Percentiles rank a stretch among this genome's conserved stretches.
Conservation (phyloP, 2,329 filamentous ascomycete genomes). For the Aspergillus udagawae region DNA sequence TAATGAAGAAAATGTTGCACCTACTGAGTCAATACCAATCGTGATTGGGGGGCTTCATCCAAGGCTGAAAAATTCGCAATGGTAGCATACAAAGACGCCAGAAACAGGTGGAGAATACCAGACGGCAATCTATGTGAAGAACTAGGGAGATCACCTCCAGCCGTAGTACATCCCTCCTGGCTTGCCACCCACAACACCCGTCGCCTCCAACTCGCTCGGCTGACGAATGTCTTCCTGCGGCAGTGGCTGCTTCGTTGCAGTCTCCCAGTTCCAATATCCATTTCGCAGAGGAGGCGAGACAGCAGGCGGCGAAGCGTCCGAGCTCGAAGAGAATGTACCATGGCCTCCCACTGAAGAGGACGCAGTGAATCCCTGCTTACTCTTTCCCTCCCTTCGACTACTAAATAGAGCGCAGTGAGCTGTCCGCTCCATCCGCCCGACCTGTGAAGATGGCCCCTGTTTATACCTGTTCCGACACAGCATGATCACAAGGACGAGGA, state of each 20-base stretch:
- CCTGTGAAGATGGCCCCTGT: slow-evolving; percentile 32
- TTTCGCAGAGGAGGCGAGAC: background rate
- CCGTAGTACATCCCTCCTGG: background rate
- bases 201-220: slow-evolving; percentile 17
- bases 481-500: slow-evolving; percentile 40
- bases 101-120: background rate
- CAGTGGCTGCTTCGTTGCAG: slow-evolving; percentile 1
- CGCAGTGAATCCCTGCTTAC: slow-evolving; percentile 13
- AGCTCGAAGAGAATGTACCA: background rate
- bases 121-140: background rate
- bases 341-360: background rate
- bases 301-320: background rate
- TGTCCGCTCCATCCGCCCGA: slow-evolving; percentile 29
- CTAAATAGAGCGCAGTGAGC: slow-evolving; percentile 30
- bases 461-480: slow-evolving; percentile 34
- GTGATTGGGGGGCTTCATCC: too few species aligned
- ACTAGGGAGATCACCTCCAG: background rate
- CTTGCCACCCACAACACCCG: background rate
- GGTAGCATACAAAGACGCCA: background rate
- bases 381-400: slow-evolving; percentile 8
- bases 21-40: too few species aligned
- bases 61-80: too few species aligned
- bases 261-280: slow-evolving; percentile 15
- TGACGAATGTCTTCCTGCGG: background rate
- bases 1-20: background rate